phyloP scores from a whole-genome alignment of 23 red algal species.

The Gracilaria gracilis region DNA sequence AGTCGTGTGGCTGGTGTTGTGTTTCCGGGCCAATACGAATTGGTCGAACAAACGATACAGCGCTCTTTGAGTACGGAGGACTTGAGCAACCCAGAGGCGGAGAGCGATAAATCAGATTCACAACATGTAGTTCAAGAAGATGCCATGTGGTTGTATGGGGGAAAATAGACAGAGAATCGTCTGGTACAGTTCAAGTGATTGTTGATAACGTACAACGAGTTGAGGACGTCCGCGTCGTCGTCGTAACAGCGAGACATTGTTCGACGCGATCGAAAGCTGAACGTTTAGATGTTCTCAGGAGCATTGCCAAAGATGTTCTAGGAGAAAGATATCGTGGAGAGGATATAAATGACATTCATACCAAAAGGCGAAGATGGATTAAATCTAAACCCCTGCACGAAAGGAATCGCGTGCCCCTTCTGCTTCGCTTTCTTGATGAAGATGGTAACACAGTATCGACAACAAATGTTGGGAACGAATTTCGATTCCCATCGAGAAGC shows the following conservation, averaged over 20 bases:
- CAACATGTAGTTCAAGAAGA: constrained; percentile 56
- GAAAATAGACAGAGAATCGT: constrained; percentile 72
- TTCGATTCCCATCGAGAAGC: constrained; percentile 40
- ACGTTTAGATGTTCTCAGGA: constrained; percentile 20
- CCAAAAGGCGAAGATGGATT: constrained; percentile 30
- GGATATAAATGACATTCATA: background rate
- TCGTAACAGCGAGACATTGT: constrained; percentile 47
- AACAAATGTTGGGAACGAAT: constrained; percentile 47
- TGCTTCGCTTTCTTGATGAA: constrained; percentile 45
- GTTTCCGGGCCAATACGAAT: constrained; percentile 57
- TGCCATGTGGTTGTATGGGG: constrained; percentile 77
- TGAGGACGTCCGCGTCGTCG: constrained; percentile 42
- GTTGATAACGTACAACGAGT: constrained; percentile 75
- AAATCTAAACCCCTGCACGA: constrained; percentile 32
- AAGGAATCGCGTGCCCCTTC: constrained; percentile 52
- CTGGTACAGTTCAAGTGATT: constrained; percentile 67
- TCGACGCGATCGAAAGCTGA: constrained; percentile 21
- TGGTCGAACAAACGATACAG: constrained; percentile 24
- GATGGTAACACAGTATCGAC: constrained; percentile 21
- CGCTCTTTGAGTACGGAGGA: background rate
- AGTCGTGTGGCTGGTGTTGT: constrained; percentile 56
- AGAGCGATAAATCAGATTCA: constrained; percentile 3
- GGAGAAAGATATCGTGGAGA: background rate
- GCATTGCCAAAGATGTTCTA: constrained; percentile 31
- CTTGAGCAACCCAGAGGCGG: background rate